phyloP scores from a whole-genome alignment of 768 basidiomycete genomes.

The Filobasidium floriforme region DNA sequence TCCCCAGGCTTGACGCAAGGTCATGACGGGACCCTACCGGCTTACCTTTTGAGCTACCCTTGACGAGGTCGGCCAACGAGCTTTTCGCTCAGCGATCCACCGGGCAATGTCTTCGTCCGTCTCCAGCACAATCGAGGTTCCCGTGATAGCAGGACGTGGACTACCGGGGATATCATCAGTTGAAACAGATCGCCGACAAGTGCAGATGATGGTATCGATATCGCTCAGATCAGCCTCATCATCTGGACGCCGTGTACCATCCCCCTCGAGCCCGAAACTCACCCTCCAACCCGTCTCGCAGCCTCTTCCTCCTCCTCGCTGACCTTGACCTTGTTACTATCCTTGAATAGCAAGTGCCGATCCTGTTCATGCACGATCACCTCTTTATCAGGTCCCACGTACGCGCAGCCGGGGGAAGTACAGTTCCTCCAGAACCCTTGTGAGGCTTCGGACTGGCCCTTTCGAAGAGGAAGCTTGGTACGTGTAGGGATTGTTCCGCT shows the following conservation, averaged over 20 bases:
- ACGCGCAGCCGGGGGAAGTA: constrained; percentile 36
- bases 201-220: too few species aligned
- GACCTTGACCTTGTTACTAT: constrained; percentile 29
- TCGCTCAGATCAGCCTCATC: too few species aligned
- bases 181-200: neutral
- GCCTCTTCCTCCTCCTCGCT: constrained; percentile 40
- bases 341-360: constrained; percentile 43
- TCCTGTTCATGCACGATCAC: constrained; percentile 45
- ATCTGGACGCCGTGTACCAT: neutral
- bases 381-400: constrained; percentile 37
- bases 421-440: constrained; percentile 39
- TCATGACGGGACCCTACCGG: neutral
- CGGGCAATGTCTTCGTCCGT: constrained; percentile 70
- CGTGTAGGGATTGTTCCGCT: constrained; percentile 2
- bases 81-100: constrained; percentile 85
- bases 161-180: constrained; percentile 22
- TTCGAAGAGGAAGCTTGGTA: neutral
- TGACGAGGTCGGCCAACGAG: constrained; percentile 67
- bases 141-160: constrained; percentile 46
- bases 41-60: constrained; percentile 63
- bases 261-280: constrained; percentile 11
- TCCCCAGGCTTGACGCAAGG: neutral
- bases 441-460: constrained; percentile 5
- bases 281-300: constrained; percentile 39
- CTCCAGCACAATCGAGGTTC: constrained; percentile 68